A percentile compares a stretch with the other conserved stretches of the same genome.
phyloP scores from a whole-genome alignment of 805 yeast species.

The Ogataea paraovalis region DNA sequence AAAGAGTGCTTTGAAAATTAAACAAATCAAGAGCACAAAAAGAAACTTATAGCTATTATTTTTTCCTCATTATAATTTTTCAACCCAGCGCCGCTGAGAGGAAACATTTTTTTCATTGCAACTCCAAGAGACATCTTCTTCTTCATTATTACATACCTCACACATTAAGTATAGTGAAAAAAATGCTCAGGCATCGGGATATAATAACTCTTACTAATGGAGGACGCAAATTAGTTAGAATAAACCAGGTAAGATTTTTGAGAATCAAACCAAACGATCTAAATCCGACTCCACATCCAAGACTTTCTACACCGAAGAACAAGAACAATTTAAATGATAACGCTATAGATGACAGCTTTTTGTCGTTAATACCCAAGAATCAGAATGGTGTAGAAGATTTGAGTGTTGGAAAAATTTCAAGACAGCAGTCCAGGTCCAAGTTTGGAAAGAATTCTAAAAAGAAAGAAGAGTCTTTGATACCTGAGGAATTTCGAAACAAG shows the following conservation, averaged over 20 bases:
- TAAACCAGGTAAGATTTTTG: conserved; percentile 1
- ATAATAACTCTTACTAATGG: not conserved
- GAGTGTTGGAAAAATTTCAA: not conserved
- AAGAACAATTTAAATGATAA: not conserved
- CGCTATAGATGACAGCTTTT: not conserved
- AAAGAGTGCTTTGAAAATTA: too few relatives aligned
- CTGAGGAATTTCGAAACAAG: conserved; percentile 10
- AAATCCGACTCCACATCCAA: not conserved
- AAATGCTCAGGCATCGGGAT: not conserved
- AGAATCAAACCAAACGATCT: conserved; percentile 1
- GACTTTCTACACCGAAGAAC: not conserved
- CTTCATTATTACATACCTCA: too few relatives aligned
- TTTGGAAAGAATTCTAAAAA: not conserved
- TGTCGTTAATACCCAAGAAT: not conserved
- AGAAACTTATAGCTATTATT: not conserved
- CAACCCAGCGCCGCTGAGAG: not conserved
- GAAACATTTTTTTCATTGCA: not conserved
- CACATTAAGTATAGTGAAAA: too few relatives aligned
- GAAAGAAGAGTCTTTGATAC: not conserved
- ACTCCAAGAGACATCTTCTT: too few relatives aligned
- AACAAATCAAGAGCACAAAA: too few relatives aligned
- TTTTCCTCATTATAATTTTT: not conserved
- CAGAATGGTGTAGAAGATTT: not conserved
- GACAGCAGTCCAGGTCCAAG: not conserved
- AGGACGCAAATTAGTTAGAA: not conserved